phyloP scores from a whole-genome alignment of 352 stramenopile species.

The Pythium oligandrum region DNA sequence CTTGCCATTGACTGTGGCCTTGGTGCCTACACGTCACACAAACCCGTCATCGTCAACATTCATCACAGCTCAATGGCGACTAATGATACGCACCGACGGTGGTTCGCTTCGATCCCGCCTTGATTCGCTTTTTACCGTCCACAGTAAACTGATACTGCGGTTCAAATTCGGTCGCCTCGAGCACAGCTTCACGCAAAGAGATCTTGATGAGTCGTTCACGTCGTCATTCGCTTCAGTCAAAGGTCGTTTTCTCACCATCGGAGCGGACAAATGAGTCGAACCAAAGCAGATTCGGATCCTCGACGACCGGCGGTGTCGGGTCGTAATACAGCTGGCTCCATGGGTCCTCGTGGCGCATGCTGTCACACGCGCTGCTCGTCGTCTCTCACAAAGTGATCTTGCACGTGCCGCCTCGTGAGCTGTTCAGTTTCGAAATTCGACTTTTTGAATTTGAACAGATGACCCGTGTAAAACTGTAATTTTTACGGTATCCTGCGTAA shows the following conservation, averaged over 20 bases:
- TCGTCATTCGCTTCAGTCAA: too few relatives aligned
- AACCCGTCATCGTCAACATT: not conserved
- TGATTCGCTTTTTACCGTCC: slow-evolving; percentile 67
- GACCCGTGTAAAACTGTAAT: slow-evolving; percentile 10
- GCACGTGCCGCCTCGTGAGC: slow-evolving; percentile 2
- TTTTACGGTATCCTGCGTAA: slow-evolving; percentile 8
- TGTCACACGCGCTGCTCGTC: slow-evolving; percentile 8
- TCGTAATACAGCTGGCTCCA: slow-evolving; percentile 24
- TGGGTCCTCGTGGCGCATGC: slow-evolving; percentile 11
- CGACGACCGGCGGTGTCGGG: slow-evolving; percentile 8
- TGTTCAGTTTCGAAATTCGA: slow-evolving; percentile 19
- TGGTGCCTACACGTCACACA: slow-evolving; percentile 32
- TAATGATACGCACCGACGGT: slow-evolving; percentile 44
- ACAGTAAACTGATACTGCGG: slow-evolving; percentile 76
- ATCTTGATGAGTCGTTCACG: too few relatives aligned
- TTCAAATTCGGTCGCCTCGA: slow-evolving; percentile 64
- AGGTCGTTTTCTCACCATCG: slow-evolving; percentile 30
- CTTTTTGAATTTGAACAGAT: slow-evolving; percentile 22
- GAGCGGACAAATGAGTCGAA: slow-evolving; percentile 55
- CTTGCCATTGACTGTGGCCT: slow-evolving; percentile 58
- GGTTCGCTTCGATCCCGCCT: slow-evolving; percentile 48
- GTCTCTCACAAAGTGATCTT: not conserved
- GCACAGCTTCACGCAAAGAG: slow-evolving; percentile 36
- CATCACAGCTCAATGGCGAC: not conserved
- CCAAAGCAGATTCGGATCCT: slow-evolving; percentile 40